Evolutionary conservation across 352 stramenopile species (phyloP).

Genomic region (Blastocystis sp.): DNA sequence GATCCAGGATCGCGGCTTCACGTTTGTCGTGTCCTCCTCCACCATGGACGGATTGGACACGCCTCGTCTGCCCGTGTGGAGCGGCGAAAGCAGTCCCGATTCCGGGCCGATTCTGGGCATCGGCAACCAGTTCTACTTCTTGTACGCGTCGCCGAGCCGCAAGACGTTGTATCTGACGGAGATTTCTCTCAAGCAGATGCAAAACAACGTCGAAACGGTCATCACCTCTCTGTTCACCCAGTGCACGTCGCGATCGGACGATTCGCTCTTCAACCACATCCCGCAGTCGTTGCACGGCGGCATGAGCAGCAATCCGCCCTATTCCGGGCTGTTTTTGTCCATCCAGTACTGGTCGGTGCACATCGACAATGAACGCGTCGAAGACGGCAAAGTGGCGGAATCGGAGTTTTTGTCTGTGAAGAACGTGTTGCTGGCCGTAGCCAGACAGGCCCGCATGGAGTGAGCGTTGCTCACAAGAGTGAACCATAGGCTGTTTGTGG

Average conservation of each 20-base stretch:
- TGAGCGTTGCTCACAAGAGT: neutral
- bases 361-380: neutral
- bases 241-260: neutral
- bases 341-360: neutral
- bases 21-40: neutral
- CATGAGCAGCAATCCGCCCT: neutral
- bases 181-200: neutral
- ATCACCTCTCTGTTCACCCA: no score
- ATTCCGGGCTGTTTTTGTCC: neutral
- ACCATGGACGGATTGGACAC: neutral
- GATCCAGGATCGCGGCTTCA: neutral
- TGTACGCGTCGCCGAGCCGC: neutral
- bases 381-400: neutral
- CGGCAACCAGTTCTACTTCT: neutral
- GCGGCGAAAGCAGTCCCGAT: neutral
- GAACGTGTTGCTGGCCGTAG: constrained; percentile 7
- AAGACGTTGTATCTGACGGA: neutral
- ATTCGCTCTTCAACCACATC: constrained; percentile 21
- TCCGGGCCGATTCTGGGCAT: neutral
- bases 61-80: neutral
- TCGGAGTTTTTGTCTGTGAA: neutral
- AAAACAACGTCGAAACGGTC: neutral
- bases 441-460: constrained; percentile 60
- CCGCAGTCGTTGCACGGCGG: constrained; percentile 20
- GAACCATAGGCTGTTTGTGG: constrained; percentile 24